These are phyloP conservation scores for Mucor sp. DNA, from an alignment of 371 early-diverging fungal species.

Conservation along the genomic window DNA sequence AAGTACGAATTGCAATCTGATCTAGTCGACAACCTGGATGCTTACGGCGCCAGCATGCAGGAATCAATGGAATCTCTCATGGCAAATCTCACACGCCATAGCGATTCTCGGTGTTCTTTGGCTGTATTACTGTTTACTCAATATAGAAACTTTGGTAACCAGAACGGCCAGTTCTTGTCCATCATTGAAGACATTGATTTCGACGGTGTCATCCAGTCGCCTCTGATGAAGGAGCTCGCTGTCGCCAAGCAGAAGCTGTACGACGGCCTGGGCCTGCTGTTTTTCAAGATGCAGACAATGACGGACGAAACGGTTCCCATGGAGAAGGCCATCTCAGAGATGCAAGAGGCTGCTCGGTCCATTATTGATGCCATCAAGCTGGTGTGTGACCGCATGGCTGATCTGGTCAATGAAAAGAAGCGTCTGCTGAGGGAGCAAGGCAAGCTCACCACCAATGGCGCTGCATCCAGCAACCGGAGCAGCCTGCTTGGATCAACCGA, in stretches of 20 bases:
- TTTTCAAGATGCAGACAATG: slow-evolving; percentile 64
- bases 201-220: slow-evolving; percentile 24
- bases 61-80: slow-evolving; percentile 39
- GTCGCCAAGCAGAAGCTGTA: slow-evolving; percentile 53
- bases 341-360: slow-evolving; percentile 22
- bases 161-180: slow-evolving; percentile 45
- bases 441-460: neutral
- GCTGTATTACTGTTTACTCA: slow-evolving; percentile 58
- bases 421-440: slow-evolving; percentile 1
- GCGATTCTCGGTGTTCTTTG: slow-evolving; percentile 43
- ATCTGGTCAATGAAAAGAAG: slow-evolving; percentile 21
- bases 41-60: slow-evolving; percentile 41
- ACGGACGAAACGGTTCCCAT: slow-evolving; percentile 47
- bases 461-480: neutral
- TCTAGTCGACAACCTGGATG: slow-evolving; percentile 34
- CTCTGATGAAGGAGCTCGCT: slow-evolving; percentile 16
- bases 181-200: slow-evolving; percentile 47
- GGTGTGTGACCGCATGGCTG: slow-evolving; percentile 26
- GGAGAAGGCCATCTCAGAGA: slow-evolving; percentile 12
- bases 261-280: slow-evolving; percentile 67
- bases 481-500: neutral
- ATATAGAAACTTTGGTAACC: slow-evolving; percentile 51
- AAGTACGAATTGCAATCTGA: slow-evolving; percentile 32
- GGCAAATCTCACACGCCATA: slow-evolving; percentile 14
- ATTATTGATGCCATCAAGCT: slow-evolving; percentile 28